A percentile compares a stretch with the other conserved stretches of the same genome.
phyloP scores from a whole-genome alignment of 495 filamentous ascomycete genomes.

The Daldinia bambusicola region DNA sequence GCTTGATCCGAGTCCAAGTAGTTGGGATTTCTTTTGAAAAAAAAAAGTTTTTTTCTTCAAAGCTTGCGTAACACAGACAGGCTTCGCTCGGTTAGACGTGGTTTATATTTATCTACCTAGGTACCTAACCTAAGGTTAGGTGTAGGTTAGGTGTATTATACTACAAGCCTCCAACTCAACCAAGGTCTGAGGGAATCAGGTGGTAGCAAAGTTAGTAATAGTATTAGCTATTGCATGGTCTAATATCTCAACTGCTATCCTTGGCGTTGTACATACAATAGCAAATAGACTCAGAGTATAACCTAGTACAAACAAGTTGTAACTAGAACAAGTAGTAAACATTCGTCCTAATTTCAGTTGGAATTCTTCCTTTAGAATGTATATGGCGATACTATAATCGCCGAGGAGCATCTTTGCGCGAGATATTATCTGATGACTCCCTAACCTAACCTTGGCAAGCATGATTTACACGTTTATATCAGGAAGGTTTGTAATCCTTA shows the following conservation, averaged over 20 bases:
- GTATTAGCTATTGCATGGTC: background rate
- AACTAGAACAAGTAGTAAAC: background rate
- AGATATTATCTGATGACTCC: background rate
- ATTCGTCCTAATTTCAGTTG: background rate
- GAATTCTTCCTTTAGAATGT: no score
- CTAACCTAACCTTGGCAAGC: conserved; percentile 18
- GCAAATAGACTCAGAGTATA: background rate
- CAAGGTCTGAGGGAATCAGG: background rate
- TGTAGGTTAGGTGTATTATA: background rate
- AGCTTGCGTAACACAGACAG: background rate
- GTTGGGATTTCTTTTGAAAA: background rate
- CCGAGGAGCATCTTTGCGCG: conserved; percentile 24
- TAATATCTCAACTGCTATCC: background rate
- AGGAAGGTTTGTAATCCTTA: conserved; percentile 4
- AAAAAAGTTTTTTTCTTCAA: background rate
- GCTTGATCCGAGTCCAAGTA: background rate
- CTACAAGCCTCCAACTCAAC: background rate
- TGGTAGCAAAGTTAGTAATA: conserved; percentile 3
- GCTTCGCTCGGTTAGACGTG: background rate
- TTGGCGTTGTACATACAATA: background rate
- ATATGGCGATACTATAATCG: conserved; percentile 40
- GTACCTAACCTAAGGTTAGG: no score
- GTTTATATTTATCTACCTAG: no score
- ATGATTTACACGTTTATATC: background rate
- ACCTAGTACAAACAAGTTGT: background rate